Evolutionary conservation across 1,139 yeast genomes (phyloP).

Genomic region (Suhomyces anneliseae): DNA sequence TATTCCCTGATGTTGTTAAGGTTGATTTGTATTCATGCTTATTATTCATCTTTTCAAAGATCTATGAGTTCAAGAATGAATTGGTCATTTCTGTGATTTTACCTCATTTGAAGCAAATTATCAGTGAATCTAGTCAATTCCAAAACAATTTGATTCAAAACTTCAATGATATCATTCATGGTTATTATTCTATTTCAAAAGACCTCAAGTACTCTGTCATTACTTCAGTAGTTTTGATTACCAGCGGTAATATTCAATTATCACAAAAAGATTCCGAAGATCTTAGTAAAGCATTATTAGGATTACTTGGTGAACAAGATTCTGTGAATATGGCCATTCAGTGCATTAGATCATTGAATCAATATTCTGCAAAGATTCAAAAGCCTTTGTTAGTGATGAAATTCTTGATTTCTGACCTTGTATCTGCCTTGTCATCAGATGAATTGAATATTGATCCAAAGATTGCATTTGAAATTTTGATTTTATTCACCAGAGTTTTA

Average conservation of each 20-base stretch:
- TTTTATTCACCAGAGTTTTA: constrained; percentile 41
- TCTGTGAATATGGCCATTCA: constrained; percentile 51
- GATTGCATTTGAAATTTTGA: constrained; percentile 54
- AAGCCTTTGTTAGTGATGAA: constrained; percentile 30
- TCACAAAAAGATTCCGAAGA: constrained; percentile 31
- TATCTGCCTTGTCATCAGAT: constrained; percentile 20
- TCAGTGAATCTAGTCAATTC: constrained; percentile 31
- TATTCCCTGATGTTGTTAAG: constrained; percentile 66
- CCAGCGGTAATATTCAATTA: constrained; percentile 50
- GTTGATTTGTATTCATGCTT: constrained; percentile 71
- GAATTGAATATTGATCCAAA: constrained; percentile 28
- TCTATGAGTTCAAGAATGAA: constrained; percentile 52
- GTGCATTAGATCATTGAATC: constrained; percentile 58
- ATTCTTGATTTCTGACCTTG: constrained; percentile 31
- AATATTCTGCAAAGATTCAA: constrained; percentile 29
- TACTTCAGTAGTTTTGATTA: constrained; percentile 59
- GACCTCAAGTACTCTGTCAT: constrained; percentile 47
- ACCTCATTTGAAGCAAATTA: constrained; percentile 57
- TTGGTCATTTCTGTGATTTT: constrained; percentile 51
- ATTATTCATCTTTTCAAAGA: constrained; percentile 60
- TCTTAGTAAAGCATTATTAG: constrained; percentile 35
- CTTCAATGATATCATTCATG: constrained; percentile 39
- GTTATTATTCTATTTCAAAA: constrained; percentile 24
- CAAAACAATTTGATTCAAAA: constrained; percentile 30
- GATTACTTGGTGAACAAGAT: constrained; percentile 29